These are phyloP conservation scores for Penicillium verrucosum DNA, from an alignment of 2,329 filamentous ascomycete genomes.

Conservation along the genomic window DNA sequence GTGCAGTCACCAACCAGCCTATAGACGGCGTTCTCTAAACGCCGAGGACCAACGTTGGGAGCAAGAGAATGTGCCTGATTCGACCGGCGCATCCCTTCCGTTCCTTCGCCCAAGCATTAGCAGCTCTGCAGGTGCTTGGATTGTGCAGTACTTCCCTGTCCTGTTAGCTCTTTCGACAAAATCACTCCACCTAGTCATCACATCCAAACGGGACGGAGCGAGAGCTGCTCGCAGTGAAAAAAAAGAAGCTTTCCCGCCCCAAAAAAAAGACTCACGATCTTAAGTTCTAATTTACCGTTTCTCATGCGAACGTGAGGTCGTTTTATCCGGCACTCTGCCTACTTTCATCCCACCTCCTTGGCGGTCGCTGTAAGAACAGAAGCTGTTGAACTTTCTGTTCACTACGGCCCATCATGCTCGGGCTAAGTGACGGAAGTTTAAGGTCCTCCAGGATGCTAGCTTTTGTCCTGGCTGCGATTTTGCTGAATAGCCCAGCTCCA, in stretches of 20 bases:
- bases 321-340: constrained; percentile 12
- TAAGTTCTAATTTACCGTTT: constrained; percentile 1
- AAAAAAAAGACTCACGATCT: background rate
- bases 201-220: constrained; percentile 6
- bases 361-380: constrained; percentile 6
- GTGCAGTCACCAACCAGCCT: constrained; percentile 12
- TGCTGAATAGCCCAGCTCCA: constrained; percentile 20
- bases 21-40: constrained; percentile 22
- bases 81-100: constrained; percentile 9
- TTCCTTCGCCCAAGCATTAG: background rate
- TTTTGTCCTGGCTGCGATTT: constrained; percentile 13
- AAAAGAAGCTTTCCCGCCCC: constrained; percentile 25
- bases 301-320: constrained; percentile 19
- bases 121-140: constrained; percentile 5
- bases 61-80: constrained; percentile 13
- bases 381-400: constrained; percentile 6
- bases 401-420: constrained; percentile 21
- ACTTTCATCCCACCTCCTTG: background rate
- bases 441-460: constrained; percentile 19
- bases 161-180: background rate
- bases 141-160: constrained; percentile 3
- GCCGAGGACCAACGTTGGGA: constrained; percentile 10
- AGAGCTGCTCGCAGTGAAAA: constrained; percentile 20
- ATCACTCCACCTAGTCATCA: constrained; percentile 15
- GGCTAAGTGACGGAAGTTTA: constrained; percentile 9